Evolutionary conservation across 148 eudicot species (phyloP).

Genomic region (Rhododendron williamsianum): DNA sequence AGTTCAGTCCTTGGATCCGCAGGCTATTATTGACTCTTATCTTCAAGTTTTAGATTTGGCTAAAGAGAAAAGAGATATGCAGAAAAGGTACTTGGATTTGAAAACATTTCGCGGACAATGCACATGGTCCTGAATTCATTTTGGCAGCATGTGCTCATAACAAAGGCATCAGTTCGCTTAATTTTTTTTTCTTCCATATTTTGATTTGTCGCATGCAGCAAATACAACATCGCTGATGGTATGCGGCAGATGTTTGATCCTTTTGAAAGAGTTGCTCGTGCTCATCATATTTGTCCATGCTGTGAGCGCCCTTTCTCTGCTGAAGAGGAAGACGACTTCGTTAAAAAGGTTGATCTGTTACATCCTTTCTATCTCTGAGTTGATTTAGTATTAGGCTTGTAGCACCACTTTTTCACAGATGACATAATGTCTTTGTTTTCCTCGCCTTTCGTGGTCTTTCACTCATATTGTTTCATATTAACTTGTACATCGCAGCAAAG

Average conservation of each 20-base stretch:
- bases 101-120: background rate
- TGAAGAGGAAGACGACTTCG: slow-evolving; percentile 82
- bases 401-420: background rate
- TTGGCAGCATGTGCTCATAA: background rate
- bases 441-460: background rate
- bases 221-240: slow-evolving; percentile 49
- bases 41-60: slow-evolving; percentile 44
- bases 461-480: background rate
- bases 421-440: background rate
- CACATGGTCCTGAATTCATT: background rate
- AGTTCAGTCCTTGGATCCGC: slow-evolving; percentile 62
- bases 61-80: slow-evolving; percentile 55
- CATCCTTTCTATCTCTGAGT: background rate
- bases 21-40: slow-evolving; percentile 56
- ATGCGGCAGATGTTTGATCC: slow-evolving; percentile 65
- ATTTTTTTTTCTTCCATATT: background rate
- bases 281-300: slow-evolving; percentile 72
- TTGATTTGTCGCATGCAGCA: slow-evolving; percentile 27
- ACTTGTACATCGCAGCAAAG: slow-evolving; percentile 53
- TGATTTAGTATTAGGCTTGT: background rate
- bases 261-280: slow-evolving; percentile 63
- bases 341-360: slow-evolving; percentile 51
- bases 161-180: background rate
- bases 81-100: slow-evolving; percentile 50
- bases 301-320: slow-evolving; percentile 91